These are phyloP conservation scores for Candida xyloterini DNA, from an alignment of 805 yeast species.

Conservation along the genomic window DNA sequence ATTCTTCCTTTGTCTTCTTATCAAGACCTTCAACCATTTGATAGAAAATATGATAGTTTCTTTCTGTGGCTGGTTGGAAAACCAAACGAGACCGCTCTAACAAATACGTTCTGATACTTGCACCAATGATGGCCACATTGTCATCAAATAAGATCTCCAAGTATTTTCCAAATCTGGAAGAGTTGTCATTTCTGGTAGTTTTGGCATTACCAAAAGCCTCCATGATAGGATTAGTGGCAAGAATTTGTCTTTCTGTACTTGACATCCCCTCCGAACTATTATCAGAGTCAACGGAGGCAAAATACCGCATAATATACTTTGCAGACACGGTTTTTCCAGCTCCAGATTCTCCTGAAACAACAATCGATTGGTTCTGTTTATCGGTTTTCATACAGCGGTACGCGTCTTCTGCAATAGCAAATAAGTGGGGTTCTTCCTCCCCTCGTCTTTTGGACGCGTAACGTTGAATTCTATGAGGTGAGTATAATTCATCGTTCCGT, in stretches of 20 bases:
- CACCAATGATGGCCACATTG: slow-evolving; percentile 81
- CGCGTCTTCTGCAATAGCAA: slow-evolving; percentile 97
- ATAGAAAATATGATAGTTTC: slow-evolving; percentile 94
- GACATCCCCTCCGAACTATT: slow-evolving; percentile 63
- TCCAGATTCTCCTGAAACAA: slow-evolving; percentile 97
- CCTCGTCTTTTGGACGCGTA: slow-evolving; percentile 92
- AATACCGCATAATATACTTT: slow-evolving; percentile 94
- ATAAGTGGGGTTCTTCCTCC: slow-evolving; percentile 93
- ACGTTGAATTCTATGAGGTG: slow-evolving; percentile 90
- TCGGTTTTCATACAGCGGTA: slow-evolving; percentile 91
- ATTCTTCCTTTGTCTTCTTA: slow-evolving; percentile 49
- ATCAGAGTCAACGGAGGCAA: slow-evolving; percentile 82
- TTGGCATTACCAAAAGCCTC: slow-evolving; percentile 99
- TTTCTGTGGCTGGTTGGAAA: slow-evolving; percentile 85
- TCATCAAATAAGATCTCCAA: slow-evolving; percentile 84
- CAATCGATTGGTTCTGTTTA: slow-evolving; percentile 86
- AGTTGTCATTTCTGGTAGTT: slow-evolving; percentile 94
- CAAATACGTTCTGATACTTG: slow-evolving; percentile 87
- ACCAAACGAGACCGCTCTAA: slow-evolving; percentile 93
- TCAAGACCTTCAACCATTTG: slow-evolving; percentile 78
- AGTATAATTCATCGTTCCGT: slow-evolving; percentile 83
- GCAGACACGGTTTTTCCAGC: slow-evolving; percentile 99
- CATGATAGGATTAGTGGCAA: slow-evolving; percentile 96
- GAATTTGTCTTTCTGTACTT: slow-evolving; percentile 86
- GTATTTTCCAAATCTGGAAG: slow-evolving; percentile 96